A percentile compares a stretch with the other conserved stretches of the same genome.
phyloP scores from a whole-genome alignment of 805 yeast genomes.

The Vanderwaltozyma tropicalis region DNA sequence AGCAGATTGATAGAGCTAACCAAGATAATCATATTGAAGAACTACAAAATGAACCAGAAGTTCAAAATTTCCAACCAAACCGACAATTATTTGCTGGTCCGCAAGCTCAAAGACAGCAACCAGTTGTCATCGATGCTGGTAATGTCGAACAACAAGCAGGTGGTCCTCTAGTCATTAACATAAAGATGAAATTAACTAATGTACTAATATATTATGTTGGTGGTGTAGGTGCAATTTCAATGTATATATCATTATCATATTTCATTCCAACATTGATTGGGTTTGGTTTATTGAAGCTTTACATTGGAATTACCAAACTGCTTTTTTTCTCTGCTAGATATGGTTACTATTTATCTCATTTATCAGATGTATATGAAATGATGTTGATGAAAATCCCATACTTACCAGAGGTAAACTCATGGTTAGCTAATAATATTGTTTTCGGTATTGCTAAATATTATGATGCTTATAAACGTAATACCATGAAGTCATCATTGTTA shows the following conservation, averaged over 20 bases:
- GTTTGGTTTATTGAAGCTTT: slow-evolving; percentile 12
- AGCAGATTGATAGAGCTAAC: slow-evolving; percentile 1
- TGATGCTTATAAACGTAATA: slow-evolving; percentile 11
- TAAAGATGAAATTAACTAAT: slow-evolving; percentile 16
- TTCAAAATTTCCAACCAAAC: too few species aligned
- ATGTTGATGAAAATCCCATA: slow-evolving; percentile 4
- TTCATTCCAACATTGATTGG: slow-evolving; percentile 42
- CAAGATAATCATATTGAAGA: slow-evolving; percentile 1
- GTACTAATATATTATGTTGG: slow-evolving; percentile 20
- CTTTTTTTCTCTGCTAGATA: too few species aligned
- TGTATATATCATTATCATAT: slow-evolving; percentile 35
- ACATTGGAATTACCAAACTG: slow-evolving; percentile 9
- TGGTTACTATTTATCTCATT: slow-evolving; percentile 3
- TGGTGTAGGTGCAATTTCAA: slow-evolving; percentile 23
- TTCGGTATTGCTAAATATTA: slow-evolving; percentile 7
- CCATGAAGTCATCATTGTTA: slow-evolving; percentile 15
- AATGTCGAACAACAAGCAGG: slow-evolving; percentile 12
- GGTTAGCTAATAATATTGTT: slow-evolving; percentile 11
- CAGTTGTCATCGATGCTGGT: slow-evolving; percentile 1
- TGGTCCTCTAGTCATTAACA: slow-evolving; percentile 20
- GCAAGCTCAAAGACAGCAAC: slow-evolving; percentile 3
- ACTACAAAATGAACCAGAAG: neutral
- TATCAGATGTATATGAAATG: slow-evolving; percentile 1
- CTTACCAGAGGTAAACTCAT: slow-evolving; percentile 1
- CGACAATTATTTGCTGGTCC: neutral